These are phyloP conservation scores for Notholithocarpus densiflorus DNA, from an alignment of 306 rosid species.

Conservation along the genomic window DNA sequence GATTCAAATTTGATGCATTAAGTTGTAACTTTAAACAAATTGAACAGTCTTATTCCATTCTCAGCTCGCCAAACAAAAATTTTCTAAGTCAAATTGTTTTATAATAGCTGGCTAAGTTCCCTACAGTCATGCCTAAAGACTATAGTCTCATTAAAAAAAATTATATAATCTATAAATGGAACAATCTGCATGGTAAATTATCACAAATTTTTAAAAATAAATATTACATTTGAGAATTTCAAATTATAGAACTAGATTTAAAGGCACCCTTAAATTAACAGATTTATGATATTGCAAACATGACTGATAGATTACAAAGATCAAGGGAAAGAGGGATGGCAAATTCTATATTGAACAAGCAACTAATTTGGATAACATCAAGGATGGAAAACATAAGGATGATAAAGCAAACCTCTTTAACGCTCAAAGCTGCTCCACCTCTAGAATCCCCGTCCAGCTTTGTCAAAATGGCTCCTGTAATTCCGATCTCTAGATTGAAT, in stretches of 20 bases:
- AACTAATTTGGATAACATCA: constrained; percentile 12
- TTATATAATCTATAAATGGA: background rate
- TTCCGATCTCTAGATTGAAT: constrained; percentile 96
- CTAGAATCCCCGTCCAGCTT: constrained; percentile 99
- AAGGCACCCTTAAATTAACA: background rate
- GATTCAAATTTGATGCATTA: too few species aligned
- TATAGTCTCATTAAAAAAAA: background rate
- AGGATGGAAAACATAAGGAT: constrained; percentile 10
- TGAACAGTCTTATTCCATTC: background rate
- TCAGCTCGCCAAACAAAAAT: background rate
- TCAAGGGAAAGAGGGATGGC: background rate
- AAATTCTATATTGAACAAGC: background rate
- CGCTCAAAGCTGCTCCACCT: constrained; percentile 99
- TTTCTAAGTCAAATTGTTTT: background rate
- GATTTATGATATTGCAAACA: background rate
- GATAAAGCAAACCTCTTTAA: constrained; percentile 70
- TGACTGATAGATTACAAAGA: background rate
- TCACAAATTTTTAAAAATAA: too few species aligned
- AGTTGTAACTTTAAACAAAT: background rate
- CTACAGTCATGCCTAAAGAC: background rate
- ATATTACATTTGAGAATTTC: background rate
- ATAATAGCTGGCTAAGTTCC: background rate
- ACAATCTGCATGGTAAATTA: background rate
- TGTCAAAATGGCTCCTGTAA: constrained; percentile 97
- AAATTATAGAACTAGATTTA: background rate